These are phyloP conservation scores for Diplocarpon rosae DNA, from an alignment of 2,329 filamentous ascomycete species.

Conservation along the genomic window DNA sequence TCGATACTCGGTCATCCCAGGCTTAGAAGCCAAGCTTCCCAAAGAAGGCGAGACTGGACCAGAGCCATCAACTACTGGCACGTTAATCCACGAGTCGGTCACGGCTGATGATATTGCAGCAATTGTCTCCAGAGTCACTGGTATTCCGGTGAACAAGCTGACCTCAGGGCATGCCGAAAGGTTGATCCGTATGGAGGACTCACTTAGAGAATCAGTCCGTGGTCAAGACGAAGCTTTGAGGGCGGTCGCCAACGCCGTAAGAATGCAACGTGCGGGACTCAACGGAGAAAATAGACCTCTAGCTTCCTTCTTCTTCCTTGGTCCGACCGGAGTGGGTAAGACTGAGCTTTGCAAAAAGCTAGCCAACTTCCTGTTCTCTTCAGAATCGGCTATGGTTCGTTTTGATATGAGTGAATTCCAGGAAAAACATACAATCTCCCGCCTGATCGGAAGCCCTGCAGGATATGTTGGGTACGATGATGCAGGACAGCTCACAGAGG, in stretches of 20 bases:
- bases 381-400: conserved; percentile 77
- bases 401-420: conserved; percentile 99
- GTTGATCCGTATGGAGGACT: conserved; percentile 91
- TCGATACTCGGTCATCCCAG: conserved; percentile 77
- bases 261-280: conserved; percentile 84
- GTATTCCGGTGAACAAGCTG: conserved; percentile 78
- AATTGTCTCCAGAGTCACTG: conserved; percentile 83
- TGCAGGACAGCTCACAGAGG: conserved; percentile 90
- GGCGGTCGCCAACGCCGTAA: conserved; percentile 84
- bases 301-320: conserved; percentile 95
- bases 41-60: conserved; percentile 12
- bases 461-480: conserved; percentile 97
- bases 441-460: conserved; percentile 84
- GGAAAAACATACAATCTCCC: conserved; percentile 90
- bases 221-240: conserved; percentile 91
- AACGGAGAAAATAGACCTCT: conserved; percentile 85
- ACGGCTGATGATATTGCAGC: conserved; percentile 87
- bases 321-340: conserved; percentile 93
- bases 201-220: conserved; percentile 68
- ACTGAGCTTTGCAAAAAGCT: conserved; percentile 96
- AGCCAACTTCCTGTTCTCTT: conserved; percentile 85
- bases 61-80: conserved; percentile 28
- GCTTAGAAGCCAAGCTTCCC: conserved; percentile 67
- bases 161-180: conserved; percentile 93
- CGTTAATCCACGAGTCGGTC: conserved; percentile 86